A percentile compares a stretch with the other conserved stretches of the same genome.
Conservation (phyloP, 1,284 basidiomycete genomes). For the Thecaphora frezii region DNA sequence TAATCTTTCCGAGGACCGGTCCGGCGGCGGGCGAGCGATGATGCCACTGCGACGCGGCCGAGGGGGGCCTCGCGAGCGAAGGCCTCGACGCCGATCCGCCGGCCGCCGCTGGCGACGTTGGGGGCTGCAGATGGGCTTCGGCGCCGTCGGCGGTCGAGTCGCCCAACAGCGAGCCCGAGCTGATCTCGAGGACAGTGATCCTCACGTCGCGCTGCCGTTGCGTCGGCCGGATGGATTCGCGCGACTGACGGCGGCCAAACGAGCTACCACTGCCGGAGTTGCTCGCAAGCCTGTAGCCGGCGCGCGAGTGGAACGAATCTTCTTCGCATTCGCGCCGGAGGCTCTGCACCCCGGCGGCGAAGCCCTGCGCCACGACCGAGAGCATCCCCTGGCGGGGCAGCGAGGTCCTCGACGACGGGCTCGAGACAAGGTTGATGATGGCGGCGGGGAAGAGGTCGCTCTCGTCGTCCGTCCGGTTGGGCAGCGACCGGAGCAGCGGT, state of each 20-base stretch:
- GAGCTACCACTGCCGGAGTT: constrained; percentile 20
- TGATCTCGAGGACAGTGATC: constrained; percentile 34
- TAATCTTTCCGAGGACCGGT: constrained; percentile 32
- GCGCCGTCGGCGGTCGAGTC: constrained; percentile 1
- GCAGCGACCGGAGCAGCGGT: constrained; percentile 30
- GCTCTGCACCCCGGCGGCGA: constrained; percentile 34
- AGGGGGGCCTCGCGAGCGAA: constrained; percentile 23
- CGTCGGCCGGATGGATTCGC: constrained; percentile 4
- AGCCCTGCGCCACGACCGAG: constrained; percentile 41
- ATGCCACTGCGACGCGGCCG: constrained; percentile 27
- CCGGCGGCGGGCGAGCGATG: constrained; percentile 32
- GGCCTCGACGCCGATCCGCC: constrained; percentile 14
- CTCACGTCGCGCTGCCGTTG: constrained; percentile 36
- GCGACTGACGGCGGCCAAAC: background rate
- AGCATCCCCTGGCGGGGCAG: constrained; percentile 35
- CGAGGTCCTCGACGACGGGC: constrained; percentile 32
- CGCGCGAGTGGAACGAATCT: constrained; percentile 34
- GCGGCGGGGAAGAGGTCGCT: constrained; percentile 20
- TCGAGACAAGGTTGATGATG: constrained; percentile 33
- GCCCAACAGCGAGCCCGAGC: constrained; percentile 27
- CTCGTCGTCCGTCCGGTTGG: constrained; percentile 20
- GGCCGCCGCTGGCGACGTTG: constrained; percentile 4
- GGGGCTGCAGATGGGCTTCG: background rate
- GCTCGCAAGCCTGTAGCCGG: constrained; percentile 8
- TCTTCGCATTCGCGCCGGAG: constrained; percentile 43